Conservation (phyloP, 495 filamentous ascomycete genomes). For the Glonium stellatum region DNA sequence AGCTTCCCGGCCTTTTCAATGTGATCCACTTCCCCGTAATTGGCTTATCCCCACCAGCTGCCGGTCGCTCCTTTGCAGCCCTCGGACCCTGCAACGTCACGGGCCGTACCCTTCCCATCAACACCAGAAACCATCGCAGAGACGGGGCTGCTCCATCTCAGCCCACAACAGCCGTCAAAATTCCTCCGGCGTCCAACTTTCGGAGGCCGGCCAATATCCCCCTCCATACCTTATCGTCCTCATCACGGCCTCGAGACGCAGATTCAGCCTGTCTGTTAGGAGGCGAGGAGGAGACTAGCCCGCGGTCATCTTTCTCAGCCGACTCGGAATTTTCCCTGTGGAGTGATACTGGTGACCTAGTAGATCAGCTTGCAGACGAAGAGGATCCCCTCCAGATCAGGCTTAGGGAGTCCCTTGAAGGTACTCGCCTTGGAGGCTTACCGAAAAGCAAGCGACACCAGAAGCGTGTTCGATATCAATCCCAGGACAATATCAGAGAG, state of each 20-base stretch:
- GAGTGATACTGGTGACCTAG: conserved; percentile 90
- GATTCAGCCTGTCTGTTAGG: conserved; percentile 38
- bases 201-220: conserved; percentile 49
- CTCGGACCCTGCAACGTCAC: conserved; percentile 16
- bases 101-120: conserved; percentile 6
- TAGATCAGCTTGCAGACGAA: conserved; percentile 75
- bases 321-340: conserved; percentile 72
- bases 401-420: conserved; percentile 56
- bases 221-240: conserved; percentile 47
- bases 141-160: conserved; percentile 45
- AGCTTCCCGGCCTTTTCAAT: background rate
- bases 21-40: conserved; percentile 6
- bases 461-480: conserved; percentile 49
- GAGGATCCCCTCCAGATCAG: conserved; percentile 69
- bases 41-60: conserved; percentile 14
- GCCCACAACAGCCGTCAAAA: conserved; percentile 49
- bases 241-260: conserved; percentile 33
- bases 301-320: conserved; percentile 41
- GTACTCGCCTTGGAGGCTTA: conserved; percentile 45
- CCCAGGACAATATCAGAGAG: conserved; percentile 29
- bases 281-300: conserved; percentile 45
- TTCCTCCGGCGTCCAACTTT: conserved; percentile 46
- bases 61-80: conserved; percentile 11
- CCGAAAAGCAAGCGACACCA: conserved; percentile 33
- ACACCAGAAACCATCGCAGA: conserved; percentile 14